These are phyloP conservation scores for Paraconiothyrium sp. DNA, from an alignment of 2,329 filamentous ascomycete genomes.

Conservation along the genomic window DNA sequence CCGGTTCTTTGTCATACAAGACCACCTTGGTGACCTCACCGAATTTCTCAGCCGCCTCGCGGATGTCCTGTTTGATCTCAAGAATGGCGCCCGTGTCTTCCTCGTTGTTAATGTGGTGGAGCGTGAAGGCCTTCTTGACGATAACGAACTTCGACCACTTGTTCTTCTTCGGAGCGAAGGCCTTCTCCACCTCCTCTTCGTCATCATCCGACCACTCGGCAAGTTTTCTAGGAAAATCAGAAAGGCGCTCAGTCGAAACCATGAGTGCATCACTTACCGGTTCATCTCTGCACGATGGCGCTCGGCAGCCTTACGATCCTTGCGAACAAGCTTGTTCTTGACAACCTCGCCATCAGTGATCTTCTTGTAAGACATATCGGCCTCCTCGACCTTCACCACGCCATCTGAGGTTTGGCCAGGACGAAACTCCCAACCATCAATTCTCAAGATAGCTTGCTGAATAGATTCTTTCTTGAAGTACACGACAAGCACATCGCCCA, in stretches of 20 bases:
- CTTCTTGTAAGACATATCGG: conserved; percentile 92
- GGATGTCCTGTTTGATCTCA: conserved; percentile 94
- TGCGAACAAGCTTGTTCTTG: conserved; percentile 63
- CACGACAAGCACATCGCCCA: conserved; percentile 90
- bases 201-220: conserved; percentile 95
- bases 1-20: conserved; percentile 84
- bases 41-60: conserved; percentile 86
- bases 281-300: conserved; percentile 90
- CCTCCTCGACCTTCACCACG: conserved; percentile 80
- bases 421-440: conserved; percentile 85
- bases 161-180: conserved; percentile 60
- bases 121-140: conserved; percentile 91
- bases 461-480: conserved; percentile 98
- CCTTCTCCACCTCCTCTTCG: conserved; percentile 53
- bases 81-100: conserved; percentile 84
- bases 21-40: conserved; percentile 91
- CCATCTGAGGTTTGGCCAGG: conserved; percentile 60
- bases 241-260: conserved; percentile 24
- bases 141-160: conserved; percentile 84
- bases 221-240: conserved; percentile 70
- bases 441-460: conserved; percentile 79
- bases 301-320: conserved; percentile 89
- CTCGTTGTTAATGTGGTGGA: conserved; percentile 82
- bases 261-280: conserved; percentile 52
- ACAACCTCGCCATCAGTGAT: conserved; percentile 68